A percentile compares a stretch with the other conserved stretches of the same genome.
Conservation (phyloP, 345 rosid genomes). For the Bruguiera gymnorhiza region DNA sequence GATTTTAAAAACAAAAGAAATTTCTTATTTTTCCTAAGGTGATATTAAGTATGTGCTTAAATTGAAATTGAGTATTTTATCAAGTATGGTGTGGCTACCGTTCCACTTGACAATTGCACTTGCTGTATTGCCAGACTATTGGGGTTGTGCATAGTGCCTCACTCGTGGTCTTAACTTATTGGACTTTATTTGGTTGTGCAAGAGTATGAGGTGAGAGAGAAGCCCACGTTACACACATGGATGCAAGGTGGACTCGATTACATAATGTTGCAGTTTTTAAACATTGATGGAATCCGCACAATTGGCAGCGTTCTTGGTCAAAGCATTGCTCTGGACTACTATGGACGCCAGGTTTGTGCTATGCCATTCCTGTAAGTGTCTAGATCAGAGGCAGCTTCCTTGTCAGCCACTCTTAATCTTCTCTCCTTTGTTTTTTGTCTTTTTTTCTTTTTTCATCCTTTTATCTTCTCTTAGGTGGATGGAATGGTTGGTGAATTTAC, state of each 20-base stretch:
- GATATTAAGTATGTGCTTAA: no score
- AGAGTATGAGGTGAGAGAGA: slow-evolving; percentile 93
- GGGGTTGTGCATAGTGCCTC: background rate
- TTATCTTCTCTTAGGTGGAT: slow-evolving; percentile 62
- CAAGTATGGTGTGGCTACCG: no score
- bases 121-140: background rate
- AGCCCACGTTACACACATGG: slow-evolving; percentile 68
- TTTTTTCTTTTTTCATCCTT: background rate
- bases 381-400: background rate
- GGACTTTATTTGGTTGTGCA: slow-evolving; percentile 31
- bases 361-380: background rate
- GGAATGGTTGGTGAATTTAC: slow-evolving; percentile 97
- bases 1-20: no score
- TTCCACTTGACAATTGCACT: background rate
- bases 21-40: no score
- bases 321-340: slow-evolving; percentile 95
- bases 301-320: slow-evolving; percentile 96
- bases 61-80: no score
- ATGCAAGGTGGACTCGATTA: slow-evolving; percentile 89
- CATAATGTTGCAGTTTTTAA: slow-evolving; percentile 82
- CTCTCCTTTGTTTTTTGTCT: background rate
- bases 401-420: background rate
- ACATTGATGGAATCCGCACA: slow-evolving; percentile 81
- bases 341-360: slow-evolving; percentile 82
- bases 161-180: background rate